These are phyloP conservation scores for Pythium scleroteichum DNA, from an alignment of 352 stramenopile genomes.

Conservation along the genomic window DNA sequence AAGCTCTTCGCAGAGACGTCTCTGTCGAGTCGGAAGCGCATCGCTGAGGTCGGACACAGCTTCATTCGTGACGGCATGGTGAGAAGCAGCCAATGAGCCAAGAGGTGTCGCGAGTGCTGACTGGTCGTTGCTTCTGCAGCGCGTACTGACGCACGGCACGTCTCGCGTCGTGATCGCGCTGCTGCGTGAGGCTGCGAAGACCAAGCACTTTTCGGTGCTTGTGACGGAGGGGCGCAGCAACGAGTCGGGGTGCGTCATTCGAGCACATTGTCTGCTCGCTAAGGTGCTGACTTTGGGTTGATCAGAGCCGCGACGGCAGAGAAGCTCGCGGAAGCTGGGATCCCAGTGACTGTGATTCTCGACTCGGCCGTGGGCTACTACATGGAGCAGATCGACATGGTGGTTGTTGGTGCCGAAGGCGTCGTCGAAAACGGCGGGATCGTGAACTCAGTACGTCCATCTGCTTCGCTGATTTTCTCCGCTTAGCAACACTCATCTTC, in stretches of 20 bases:
- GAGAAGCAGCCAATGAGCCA: neutral
- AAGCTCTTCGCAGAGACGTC: constrained; percentile 94
- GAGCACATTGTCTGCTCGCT: neutral
- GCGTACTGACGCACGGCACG: constrained; percentile 93
- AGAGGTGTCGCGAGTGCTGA: neutral
- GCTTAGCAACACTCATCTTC: neutral
- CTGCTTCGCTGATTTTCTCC: too few species aligned
- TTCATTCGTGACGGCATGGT: constrained; percentile 95
- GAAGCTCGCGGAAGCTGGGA: constrained; percentile 83
- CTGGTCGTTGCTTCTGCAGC: constrained; percentile 31
- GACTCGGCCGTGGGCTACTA: constrained; percentile 95
- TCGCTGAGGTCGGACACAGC: constrained; percentile 90
- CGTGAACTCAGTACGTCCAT: constrained; percentile 91
- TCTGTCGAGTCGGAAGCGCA: constrained; percentile 90
- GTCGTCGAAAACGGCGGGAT: constrained; percentile 98
- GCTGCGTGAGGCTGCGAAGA: constrained; percentile 89
- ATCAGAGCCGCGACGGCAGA: constrained; percentile 68
- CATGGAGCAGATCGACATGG: constrained; percentile 96
- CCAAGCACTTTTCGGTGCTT: constrained; percentile 93
- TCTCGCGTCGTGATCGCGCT: constrained; percentile 92
- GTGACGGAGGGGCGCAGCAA: constrained; percentile 93
- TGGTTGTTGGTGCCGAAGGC: constrained; percentile 95
- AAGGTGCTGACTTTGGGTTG: constrained; percentile 1
- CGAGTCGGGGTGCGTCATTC: constrained; percentile 70
- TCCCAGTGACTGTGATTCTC: constrained; percentile 95